These are phyloP conservation scores for Trichoderma virens DNA, from an alignment of 495 filamentous ascomycete species.

Conservation along the genomic window DNA sequence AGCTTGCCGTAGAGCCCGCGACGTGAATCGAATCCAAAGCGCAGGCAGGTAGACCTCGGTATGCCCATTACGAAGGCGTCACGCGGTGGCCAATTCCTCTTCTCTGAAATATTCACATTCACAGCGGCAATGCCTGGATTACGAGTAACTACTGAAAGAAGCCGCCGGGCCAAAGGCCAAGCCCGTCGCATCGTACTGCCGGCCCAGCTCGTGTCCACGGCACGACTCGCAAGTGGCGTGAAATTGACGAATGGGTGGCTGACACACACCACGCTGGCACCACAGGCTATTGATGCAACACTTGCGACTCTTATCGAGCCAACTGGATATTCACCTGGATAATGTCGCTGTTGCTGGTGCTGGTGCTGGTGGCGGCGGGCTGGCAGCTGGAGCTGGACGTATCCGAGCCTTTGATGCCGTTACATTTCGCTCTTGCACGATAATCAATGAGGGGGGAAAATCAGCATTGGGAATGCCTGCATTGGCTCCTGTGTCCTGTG, in stretches of 20 bases:
- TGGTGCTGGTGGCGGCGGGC: neutral
- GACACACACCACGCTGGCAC: conserved; percentile 3
- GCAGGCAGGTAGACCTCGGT: neutral
- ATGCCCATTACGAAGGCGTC: neutral
- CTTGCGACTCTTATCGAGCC: neutral
- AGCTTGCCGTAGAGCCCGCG: too few species aligned
- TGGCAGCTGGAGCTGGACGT: neutral
- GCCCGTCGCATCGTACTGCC: neutral
- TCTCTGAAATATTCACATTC: too few species aligned
- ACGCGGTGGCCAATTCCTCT: neutral
- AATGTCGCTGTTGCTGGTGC: neutral
- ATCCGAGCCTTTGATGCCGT: neutral
- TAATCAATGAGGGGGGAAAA: neutral
- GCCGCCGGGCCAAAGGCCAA: too few species aligned
- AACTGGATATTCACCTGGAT: conserved; percentile 2
- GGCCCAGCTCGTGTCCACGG: neutral
- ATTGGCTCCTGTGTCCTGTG: neutral
- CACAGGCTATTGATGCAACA: neutral
- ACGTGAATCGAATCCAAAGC: neutral
- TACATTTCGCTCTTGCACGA: neutral
- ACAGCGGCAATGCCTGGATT: too few species aligned
- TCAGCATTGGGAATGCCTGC: neutral
- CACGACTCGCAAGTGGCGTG: conserved; percentile 3
- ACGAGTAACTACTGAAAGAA: too few species aligned
- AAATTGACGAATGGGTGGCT: neutral